Evolutionary conservation across 768 basidiomycete species (phyloP).

Genomic region (Suillus plorans): DNA sequence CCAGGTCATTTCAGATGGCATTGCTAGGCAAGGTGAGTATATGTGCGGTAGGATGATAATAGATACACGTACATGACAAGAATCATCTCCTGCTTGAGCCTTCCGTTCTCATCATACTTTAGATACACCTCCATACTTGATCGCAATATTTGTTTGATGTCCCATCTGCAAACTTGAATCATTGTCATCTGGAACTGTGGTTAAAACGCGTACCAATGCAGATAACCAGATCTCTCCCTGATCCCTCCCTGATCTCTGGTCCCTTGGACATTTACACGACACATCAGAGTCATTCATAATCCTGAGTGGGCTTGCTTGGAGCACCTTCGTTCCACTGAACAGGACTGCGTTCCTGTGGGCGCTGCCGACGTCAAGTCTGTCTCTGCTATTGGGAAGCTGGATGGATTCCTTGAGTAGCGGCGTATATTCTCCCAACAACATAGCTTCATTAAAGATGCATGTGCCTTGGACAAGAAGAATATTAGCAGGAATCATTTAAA

Average conservation of each 20-base stretch:
- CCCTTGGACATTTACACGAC: not conserved
- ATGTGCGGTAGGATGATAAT: too few species aligned
- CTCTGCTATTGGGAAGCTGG: constrained; percentile 72
- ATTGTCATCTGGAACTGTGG: not conserved
- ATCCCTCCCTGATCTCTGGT: too few species aligned
- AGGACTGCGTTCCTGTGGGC: constrained; percentile 85
- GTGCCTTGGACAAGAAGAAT: constrained; percentile 87
- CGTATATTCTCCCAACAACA: constrained; percentile 98
- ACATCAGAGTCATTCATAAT: not conserved
- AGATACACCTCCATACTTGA: constrained; percentile 6
- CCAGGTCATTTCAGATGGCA: too few species aligned
- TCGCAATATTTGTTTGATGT: constrained; percentile 39
- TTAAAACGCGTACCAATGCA: constrained; percentile 15
- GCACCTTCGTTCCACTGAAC: constrained; percentile 96
- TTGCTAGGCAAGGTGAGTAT: too few species aligned
- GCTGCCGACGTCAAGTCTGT: constrained; percentile 82
- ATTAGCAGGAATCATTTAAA: constrained; percentile 92
- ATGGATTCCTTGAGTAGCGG: constrained; percentile 96
- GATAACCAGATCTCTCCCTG: constrained; percentile 24
- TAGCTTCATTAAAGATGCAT: constrained; percentile 97
- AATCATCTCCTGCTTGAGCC: too few species aligned
- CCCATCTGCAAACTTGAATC: constrained; percentile 16
- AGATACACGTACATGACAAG: too few species aligned
- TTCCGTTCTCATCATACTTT: too few species aligned
- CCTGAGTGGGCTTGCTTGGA: constrained; percentile 51